phyloP scores from a whole-genome alignment of 345 rosid species.

The Lumnitzera racemosa region DNA sequence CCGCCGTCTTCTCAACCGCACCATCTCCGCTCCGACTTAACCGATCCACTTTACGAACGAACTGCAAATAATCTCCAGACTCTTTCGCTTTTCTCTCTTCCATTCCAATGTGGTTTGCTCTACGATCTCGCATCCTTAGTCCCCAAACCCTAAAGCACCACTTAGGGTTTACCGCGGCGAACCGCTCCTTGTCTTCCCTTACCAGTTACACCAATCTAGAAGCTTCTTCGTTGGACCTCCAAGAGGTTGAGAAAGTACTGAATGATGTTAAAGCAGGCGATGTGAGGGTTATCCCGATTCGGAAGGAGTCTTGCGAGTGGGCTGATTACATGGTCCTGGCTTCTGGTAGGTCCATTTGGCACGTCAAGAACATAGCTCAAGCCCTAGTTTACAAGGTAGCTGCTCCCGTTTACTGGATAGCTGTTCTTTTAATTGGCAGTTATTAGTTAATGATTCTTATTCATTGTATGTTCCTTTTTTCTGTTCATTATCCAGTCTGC shows the following conservation, averaged over 20 bases:
- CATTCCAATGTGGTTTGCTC: conserved; percentile 33
- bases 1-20: too few species aligned
- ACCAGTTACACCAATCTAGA: not conserved
- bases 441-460: too few species aligned
- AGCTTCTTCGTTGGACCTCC: conserved; percentile 34
- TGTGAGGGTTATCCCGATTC: conserved; percentile 58
- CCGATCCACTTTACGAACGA: not conserved
- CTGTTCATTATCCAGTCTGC: too few species aligned
- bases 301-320: conserved; percentile 40
- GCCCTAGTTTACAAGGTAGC: conserved; percentile 63
- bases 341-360: conserved; percentile 90
- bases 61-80: not conserved
- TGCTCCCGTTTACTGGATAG: not conserved
- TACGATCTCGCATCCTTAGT: conserved; percentile 21
- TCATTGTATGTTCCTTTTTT: too few species aligned
- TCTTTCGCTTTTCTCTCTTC: not conserved
- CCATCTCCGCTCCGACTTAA: too few species aligned
- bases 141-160: conserved; percentile 8
- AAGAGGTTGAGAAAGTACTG: conserved; percentile 72
- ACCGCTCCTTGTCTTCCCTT: conserved; percentile 14
- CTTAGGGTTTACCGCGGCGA: conserved; percentile 18
- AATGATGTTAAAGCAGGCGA: conserved; percentile 71
- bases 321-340: conserved; percentile 76
- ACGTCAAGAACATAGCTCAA: conserved; percentile 78
- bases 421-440: not conserved